Evolutionary conservation across 768 basidiomycete species (phyloP).

Genomic region (Trametes sanguinea): DNA sequence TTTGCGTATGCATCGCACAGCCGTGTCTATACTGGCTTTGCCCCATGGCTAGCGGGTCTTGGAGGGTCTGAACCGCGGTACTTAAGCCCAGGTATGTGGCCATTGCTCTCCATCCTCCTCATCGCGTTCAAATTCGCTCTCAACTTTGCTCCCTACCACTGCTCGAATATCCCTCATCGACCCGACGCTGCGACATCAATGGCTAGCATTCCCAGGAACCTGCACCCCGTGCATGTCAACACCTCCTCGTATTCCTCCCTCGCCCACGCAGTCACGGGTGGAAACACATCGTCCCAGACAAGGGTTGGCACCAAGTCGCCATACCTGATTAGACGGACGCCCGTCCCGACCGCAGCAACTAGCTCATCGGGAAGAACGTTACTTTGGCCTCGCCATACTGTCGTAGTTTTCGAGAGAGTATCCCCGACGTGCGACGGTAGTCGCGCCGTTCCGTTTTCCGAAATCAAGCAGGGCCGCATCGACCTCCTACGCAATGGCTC

Average conservation of each 20-base stretch:
- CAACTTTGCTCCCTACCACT: background rate
- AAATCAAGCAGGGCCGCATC: background rate
- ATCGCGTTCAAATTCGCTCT: background rate
- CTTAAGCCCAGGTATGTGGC: background rate
- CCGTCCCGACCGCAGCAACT: background rate
- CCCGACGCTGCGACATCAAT: background rate
- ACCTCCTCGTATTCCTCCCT: background rate
- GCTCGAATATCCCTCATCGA: no score
- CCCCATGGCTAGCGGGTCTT: background rate
- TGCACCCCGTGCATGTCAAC: conserved; percentile 1
- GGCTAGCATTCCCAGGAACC: background rate
- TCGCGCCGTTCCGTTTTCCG: background rate
- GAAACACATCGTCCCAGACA: background rate
- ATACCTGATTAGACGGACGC: background rate
- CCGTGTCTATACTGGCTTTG: background rate
- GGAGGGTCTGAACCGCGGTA: background rate
- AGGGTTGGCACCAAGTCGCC: background rate
- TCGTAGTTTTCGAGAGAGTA: background rate
- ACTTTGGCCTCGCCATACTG: background rate
- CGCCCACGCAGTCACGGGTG: background rate
- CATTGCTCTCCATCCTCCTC: background rate
- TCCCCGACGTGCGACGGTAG: background rate
- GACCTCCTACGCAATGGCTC: background rate
- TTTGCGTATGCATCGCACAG: background rate
- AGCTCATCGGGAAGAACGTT: background rate